Conservation (phyloP, 768 basidiomycete genomes). For the Trametes sanguinea region DNA sequence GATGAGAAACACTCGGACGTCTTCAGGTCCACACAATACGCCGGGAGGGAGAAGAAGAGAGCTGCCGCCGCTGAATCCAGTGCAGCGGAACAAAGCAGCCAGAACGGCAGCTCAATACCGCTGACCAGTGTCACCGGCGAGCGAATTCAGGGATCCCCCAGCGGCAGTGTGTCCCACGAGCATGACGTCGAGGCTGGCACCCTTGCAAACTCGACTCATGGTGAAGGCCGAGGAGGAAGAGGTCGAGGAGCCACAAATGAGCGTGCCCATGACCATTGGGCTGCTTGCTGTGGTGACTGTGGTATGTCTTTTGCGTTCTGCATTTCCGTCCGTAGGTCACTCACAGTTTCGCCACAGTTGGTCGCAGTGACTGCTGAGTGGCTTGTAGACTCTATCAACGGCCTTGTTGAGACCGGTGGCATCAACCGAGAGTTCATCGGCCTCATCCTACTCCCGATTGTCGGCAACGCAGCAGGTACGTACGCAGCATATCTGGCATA, state of each 20-base stretch:
- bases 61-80: neutral
- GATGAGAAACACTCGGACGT: slow-evolving; percentile 33
- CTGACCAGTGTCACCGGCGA: slow-evolving; percentile 7
- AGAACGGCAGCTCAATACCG: slow-evolving; percentile 15
- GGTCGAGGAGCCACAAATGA: slow-evolving; percentile 39
- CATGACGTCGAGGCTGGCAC: slow-evolving; percentile 13
- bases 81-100: neutral
- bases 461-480: slow-evolving; percentile 80
- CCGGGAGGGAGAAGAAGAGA: slow-evolving; percentile 12
- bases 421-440: slow-evolving; percentile 86
- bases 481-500: neutral
- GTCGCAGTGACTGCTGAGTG: slow-evolving; percentile 58
- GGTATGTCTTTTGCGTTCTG: slow-evolving; percentile 28
- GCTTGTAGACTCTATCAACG: slow-evolving; percentile 82
- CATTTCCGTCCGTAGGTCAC: neutral
- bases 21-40: slow-evolving; percentile 30
- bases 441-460: slow-evolving; percentile 86
- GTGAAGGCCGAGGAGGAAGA: slow-evolving; percentile 31
- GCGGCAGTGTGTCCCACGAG: slow-evolving; percentile 7
- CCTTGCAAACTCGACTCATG: neutral
- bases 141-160: slow-evolving; percentile 10
- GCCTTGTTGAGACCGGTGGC: slow-evolving; percentile 54
- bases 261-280: slow-evolving; percentile 35
- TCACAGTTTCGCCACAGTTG: slow-evolving; percentile 29
- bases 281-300: slow-evolving; percentile 43